Evolutionary conservation across 2,329 filamentous ascomycete genomes (phyloP), one percentile per base, ranked within the genome.

Genomic region (Eurotiales sp.): DNA sequence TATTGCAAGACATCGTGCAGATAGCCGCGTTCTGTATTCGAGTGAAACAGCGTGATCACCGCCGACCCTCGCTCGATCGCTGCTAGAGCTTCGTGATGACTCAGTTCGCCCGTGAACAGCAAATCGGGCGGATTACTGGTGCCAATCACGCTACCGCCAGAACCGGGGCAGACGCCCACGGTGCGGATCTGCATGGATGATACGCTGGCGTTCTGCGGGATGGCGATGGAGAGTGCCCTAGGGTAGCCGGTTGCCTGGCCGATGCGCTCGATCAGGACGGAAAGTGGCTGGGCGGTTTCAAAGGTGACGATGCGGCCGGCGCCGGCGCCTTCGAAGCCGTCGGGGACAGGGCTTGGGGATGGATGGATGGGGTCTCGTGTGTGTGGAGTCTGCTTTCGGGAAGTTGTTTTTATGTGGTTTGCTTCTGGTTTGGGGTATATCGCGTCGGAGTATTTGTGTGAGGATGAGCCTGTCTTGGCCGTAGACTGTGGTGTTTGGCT

Each of bases 31-130:
- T 99, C 93, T 0, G 88, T 93, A 69, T 97, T 97, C 60, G 87
- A 92, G 68, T 99, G 93, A 62, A 96, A 95, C 43, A 95, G 78
- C 36, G 86, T 87, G 46, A 97, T 81, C 1, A 97, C 88, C 50
- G 84, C 86, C 56, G 85, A 85, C 1, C 91, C 91, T 53, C 85
- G 81, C 74, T 96, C 91, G 23, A 88, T 89, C 1, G 90, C 89
- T 34, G 87, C 83, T 52, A 99, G 79, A 3, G 92, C 90, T 57
- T 93, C 90, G 66, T 99, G 93, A 66, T 99, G 93, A 62, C 83
- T 88, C 77, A 97, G 82, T 73, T 99, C 93, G 1, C 93, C 93
- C 0, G 90, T 97, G 60, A 99, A 88, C 3, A 95, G 72, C 34
- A 97, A 69, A 63, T 96, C 90, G 0, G 90, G 89, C 36, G 71